Percentiles rank a stretch among this genome's conserved stretches.
Conservation (phyloP, 176 grass and related monocot genomes). For the Canna indica region DNA sequence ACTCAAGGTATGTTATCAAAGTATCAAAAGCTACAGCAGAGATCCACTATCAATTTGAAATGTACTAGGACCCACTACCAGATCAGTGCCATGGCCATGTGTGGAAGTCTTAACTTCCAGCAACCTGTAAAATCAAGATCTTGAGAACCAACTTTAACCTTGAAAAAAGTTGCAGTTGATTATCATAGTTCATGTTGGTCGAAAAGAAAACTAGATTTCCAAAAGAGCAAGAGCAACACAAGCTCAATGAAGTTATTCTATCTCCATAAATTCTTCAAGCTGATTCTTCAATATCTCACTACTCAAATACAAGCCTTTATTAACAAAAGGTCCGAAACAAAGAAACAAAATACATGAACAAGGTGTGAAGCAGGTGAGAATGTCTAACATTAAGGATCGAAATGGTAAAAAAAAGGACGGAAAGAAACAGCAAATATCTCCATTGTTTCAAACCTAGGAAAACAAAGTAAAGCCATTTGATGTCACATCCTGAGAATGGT, state of each 20-base stretch:
- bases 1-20: not conserved
- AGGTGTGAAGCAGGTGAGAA: not conserved
- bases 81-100: constrained; percentile 1
- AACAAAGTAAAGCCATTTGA: not conserved
- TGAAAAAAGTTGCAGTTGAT: not conserved
- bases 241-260: too few species aligned
- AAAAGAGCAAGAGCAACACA: not conserved
- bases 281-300: too few species aligned
- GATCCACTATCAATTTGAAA: constrained; percentile 7
- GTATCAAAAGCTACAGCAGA: not conserved
- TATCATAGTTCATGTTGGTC: not conserved
- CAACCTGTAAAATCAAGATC: constrained; percentile 1
- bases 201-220: constrained; percentile 7
- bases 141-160: not conserved
- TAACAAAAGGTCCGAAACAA: too few species aligned
- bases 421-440: not conserved
- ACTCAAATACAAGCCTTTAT: too few species aligned
- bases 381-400: not conserved
- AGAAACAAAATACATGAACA: too few species aligned
- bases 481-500: not conserved
- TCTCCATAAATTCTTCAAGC: too few species aligned
- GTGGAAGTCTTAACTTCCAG: constrained; percentile 3
- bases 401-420: not conserved
- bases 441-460: not conserved
- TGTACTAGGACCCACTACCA: not conserved